Evolutionary conservation across 1,284 basidiomycete genomes (phyloP), one percentile per base, ranked within the genome.

Genomic region (Golubevia sp.): DNA sequence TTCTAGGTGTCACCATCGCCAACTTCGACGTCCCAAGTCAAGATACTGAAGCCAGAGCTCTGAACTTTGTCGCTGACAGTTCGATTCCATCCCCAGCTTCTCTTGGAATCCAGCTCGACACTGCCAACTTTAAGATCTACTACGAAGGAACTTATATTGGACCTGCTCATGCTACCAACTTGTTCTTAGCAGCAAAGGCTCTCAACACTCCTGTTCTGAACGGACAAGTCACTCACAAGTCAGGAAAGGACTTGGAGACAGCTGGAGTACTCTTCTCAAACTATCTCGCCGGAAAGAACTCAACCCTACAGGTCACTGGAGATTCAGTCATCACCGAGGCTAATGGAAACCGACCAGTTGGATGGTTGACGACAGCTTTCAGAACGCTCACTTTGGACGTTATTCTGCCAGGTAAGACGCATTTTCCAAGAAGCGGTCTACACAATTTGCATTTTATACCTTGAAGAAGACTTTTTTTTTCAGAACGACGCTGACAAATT

Each of bases 361-460:
- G 63, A 49, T 83, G 80, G 80, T 70, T 83, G 30, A 69, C 68
- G 20, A 55, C 65, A 1, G 80, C 79, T 1, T 80, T 83, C 74
- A 69, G 61, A 52, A 73, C 71, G 27, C 67, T 83, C 44, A 67
- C 63, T 8, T 62, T 79, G 49, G 38, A 76, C 24, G 73, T 78
- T 21, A 30, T 65, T 49, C 67, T 83, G 11, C 77, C 75, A 1
- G n/a, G n/a, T n/a, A n/a, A n/a, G n/a, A n/a, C n/a, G n/a, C n/a
- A n/a, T n/a, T n/a, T n/a, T n/a, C n/a, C n/a, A n/a, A n/a, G n/a
- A n/a, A n/a, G n/a, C n/a, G n/a, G n/a, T n/a, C n/a, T n/a, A n/a
- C n/a, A n/a, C n/a, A n/a, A n/a, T n/a, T n/a, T n/a, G n/a, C n/a
- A n/a, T n/a, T n/a, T n/a, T n/a, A n/a, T n/a, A n/a, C n/a, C n/a